Conservation (phyloP, 768 basidiomycete species). For the Serendipita sp. region DNA sequence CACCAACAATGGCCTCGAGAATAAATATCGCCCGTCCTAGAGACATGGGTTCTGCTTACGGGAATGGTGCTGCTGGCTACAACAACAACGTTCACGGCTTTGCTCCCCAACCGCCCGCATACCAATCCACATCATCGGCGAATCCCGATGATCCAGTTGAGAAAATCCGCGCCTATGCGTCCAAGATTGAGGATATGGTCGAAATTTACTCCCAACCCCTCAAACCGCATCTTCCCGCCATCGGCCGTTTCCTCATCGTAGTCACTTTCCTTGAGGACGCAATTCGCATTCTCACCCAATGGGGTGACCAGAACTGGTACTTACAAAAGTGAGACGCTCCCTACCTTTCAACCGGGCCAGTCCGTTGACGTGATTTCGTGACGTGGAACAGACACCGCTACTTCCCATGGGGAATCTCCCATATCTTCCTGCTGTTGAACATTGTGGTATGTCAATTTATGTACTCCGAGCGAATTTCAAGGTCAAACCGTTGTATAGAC, state of each 20-base stretch:
- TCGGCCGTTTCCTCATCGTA: constrained; percentile 93
- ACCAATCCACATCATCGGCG: constrained; percentile 14
- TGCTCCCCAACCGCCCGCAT: neutral
- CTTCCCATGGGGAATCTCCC: constrained; percentile 92
- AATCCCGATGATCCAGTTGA: constrained; percentile 55
- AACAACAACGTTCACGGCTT: neutral
- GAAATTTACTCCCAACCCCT: constrained; percentile 89
- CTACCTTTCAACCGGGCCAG: neutral
- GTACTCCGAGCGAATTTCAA: neutral
- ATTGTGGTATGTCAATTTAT: constrained; percentile 56
- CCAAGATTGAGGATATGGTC: constrained; percentile 76
- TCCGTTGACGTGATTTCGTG: neutral
- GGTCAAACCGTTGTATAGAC: constrained; percentile 31
- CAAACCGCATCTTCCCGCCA: constrained; percentile 83
- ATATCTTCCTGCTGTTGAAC: constrained; percentile 82
- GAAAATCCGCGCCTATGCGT: constrained; percentile 53
- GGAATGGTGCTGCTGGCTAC: neutral
- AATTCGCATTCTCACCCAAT: constrained; percentile 81
- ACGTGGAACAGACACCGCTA: constrained; percentile 57
- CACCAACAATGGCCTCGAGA: constrained; percentile 5
- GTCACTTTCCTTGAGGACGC: constrained; percentile 98
- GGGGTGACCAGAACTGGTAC: constrained; percentile 97
- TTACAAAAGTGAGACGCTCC: constrained; percentile 62
- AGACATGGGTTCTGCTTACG: neutral
- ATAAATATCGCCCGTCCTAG: constrained; percentile 6